phyloP scores from a whole-genome alignment of 2,329 filamentous ascomycete species.

The Fusarium caatingaense region DNA sequence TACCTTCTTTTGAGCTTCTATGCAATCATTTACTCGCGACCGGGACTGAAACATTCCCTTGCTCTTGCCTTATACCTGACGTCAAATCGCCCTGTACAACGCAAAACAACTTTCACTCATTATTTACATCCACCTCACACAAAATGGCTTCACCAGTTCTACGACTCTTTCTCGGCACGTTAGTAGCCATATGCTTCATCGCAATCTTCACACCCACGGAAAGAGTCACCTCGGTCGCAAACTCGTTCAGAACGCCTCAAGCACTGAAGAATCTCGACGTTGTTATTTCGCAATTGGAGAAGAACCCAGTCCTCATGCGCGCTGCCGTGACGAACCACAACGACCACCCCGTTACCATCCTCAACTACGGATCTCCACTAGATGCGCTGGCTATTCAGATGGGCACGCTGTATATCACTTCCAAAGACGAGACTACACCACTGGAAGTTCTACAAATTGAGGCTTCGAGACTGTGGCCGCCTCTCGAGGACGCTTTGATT shows the following conservation, averaged over 20 bases:
- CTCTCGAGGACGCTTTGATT: conserved; percentile 52
- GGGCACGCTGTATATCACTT: conserved; percentile 56
- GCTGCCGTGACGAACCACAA: conserved; percentile 56
- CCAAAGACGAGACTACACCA: conserved; percentile 48
- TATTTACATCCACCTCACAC: neutral
- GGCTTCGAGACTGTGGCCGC: conserved; percentile 56
- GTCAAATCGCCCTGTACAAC: neutral
- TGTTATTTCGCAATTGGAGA: conserved; percentile 48
- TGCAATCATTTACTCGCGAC: conserved; percentile 18
- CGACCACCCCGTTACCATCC: conserved; percentile 53
- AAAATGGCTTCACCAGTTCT: conserved; percentile 27
- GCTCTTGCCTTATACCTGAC: conserved; percentile 5
- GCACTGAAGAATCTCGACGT: conserved; percentile 48
- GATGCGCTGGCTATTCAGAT: conserved; percentile 56
- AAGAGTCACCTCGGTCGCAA: conserved; percentile 15
- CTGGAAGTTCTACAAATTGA: conserved; percentile 54
- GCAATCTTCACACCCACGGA: conserved; percentile 31
- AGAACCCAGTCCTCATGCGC: conserved; percentile 52
- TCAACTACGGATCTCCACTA: conserved; percentile 60
- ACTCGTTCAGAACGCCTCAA: conserved; percentile 31
- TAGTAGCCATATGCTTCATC: conserved; percentile 39
- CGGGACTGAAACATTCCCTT: conserved; percentile 30
- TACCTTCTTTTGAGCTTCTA: neutral
- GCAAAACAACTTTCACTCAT: neutral
- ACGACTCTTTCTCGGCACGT: conserved; percentile 39